Base-by-base conservation (phyloP, 345 rosid genomes). In the Gossypioides kirkii region DNA sequence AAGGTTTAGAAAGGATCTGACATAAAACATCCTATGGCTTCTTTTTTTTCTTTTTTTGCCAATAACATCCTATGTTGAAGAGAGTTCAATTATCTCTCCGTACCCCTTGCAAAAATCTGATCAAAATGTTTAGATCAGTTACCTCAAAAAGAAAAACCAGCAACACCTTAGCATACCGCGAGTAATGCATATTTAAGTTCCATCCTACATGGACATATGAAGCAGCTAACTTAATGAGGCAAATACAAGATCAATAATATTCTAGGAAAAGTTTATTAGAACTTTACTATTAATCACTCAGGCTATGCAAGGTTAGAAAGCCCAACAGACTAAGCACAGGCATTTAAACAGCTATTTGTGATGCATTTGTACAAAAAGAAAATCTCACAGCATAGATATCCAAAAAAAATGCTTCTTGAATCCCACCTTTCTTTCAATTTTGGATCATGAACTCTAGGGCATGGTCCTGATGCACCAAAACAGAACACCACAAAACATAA, bases 361-460 rank as follows among this genome's bases (percentile, higher is more conserved):
- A 69, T 69, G 6, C 54, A 71, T 12, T 56, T 14, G 52, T 20
- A 43, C 20, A 17, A 73, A 32, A 52, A 38, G 0, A 38, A 54
- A 16, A 59, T 66, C 20, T 16, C 52, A 68, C 4, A 43, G 18
- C 46, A 49, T 8, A 53, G 49, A 22, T 2, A 69, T 13, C 50
- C 1, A 1, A 67, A 76, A 60, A 52, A 28, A 14, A 45, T n/a
- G 46, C 38, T 1, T 11, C 61, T 64, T 49, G 74, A 78, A 60
- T 1, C 84, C 86, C 89, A 96, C 99, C 92, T 93, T 82, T 96
- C 99, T 80, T 93, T 93, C 87, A 93, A 74, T 87, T 93, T 96
- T 22, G 82, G 87, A 81, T 96, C 99, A 77, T 96, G 99, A 82
- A 96, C 86, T 74, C 90, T 90, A 3, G 91, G 82, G 82, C 99